Base-by-base conservation (phyloP, 2,329 filamentous ascomycete genomes). In the Aspergillus sp. region DNA sequence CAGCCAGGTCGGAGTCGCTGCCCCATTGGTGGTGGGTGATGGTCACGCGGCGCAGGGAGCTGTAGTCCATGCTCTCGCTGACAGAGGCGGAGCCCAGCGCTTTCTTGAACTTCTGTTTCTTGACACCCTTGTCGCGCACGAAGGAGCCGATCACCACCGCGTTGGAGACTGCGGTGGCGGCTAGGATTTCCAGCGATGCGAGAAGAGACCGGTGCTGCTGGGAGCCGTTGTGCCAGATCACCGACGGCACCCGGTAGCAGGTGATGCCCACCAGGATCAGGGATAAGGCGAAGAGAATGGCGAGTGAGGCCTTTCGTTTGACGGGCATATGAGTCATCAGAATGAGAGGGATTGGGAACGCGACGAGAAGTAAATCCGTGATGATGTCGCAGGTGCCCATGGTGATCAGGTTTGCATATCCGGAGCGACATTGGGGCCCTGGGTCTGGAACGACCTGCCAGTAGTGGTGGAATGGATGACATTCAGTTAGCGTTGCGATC, bases 141-240 rank as follows among this genome's bases (percentile, higher is more conserved):
- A 97, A 97, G 0, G 92, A 95, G 11, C 93, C 93, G 2, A 99
- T 82, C 1, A 96, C 89, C 17, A 99, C 80, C 3, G 88, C 86
- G 67, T 97, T 99, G 11, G 93, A 89, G 0, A 95, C 88, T 0
- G 85, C 84, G 0, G 92, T 89, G 4, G 94, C 92, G 47, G 93
- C 92, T 1, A 97, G 79, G 7, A 97, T 87, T 67, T 99, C 94
- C 16, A 95, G 80, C 0, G 92, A 96, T 4, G 94, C 94, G 58
- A 95, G 80, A 1, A 97, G 82, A 0, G 93, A 95, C 42, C 94
- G 88, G 60, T 88, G 90, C 65, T 94, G 90, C 69, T 97, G 94
- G 24, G 82, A 79, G 2, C 91, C 90, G 53, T 84, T 74, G 44
- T 81, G 77, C 2, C 78, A 65, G 48, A 97, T 86, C 54, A 95